phyloP scores from a whole-genome alignment of 164 flowering plant genomes.

The Houttuynia cordata region DNA sequence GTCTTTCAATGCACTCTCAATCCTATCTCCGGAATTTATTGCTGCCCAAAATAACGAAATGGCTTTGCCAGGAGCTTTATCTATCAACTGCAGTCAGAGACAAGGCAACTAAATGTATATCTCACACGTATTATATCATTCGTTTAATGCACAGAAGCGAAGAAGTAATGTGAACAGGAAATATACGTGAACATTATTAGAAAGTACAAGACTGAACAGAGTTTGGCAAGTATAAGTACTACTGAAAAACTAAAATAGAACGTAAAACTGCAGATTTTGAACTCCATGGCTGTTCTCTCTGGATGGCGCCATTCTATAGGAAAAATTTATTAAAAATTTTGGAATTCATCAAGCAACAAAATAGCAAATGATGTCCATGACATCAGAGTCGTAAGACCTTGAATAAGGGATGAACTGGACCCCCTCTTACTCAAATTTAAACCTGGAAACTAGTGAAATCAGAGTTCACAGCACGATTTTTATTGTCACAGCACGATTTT shows the following conservation, averaged over 20 bases:
- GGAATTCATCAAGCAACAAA: background rate
- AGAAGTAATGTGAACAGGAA: background rate
- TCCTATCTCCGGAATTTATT: constrained; percentile 71
- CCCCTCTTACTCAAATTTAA: background rate
- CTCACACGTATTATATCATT: too few species aligned
- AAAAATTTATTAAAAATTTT: background rate
- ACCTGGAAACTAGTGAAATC: too few species aligned
- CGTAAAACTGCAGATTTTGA: background rate
- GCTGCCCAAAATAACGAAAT: constrained; percentile 79
- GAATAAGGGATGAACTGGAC: background rate
- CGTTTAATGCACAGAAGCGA: too few species aligned
- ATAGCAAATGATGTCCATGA: background rate
- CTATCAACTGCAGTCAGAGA: constrained; percentile 40
- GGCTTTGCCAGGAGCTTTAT: constrained; percentile 62
- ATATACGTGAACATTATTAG: background rate
- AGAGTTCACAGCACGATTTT: background rate
- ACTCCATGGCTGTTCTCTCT: too few species aligned
- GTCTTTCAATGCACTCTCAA: constrained; percentile 87
- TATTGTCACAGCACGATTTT: background rate
- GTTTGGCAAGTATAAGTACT: too few species aligned
- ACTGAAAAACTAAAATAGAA: too few species aligned
- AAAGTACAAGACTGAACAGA: too few species aligned
- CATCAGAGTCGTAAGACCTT: background rate
- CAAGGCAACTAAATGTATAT: background rate
- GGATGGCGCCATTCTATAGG: too few species aligned